Base-by-base conservation (phyloP, 495 filamentous ascomycete genomes). In the Ascodesmis nigricans region DNA sequence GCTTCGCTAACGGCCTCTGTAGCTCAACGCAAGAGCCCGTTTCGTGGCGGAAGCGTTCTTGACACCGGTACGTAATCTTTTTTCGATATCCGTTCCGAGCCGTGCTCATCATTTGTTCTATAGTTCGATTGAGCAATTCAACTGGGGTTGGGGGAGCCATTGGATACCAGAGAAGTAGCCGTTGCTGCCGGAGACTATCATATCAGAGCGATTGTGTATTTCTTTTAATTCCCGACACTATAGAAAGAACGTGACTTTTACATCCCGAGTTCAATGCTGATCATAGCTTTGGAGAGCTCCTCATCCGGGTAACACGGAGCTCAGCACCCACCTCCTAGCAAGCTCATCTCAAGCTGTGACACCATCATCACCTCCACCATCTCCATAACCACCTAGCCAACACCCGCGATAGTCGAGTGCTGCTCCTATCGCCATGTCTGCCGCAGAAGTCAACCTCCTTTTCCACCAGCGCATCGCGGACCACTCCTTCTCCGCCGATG, bases 1-100 rank as follows among this genome's bases (percentile, higher is more conserved):
- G 34, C 4, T 3, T 13, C 19, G 29, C 16, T 23, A 1, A 38
- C 3, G 17, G 0, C 3, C 2, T 1, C 10, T 1, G 21, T 9
- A 95, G 84, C 62, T 99, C 54, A 95, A 99, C 57, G 82, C 87
- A 31, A 70, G 90, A 58, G 87, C 87, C 58, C 74, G 87, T 58
- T 99, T 95, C 48, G 90, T 99, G 19, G 87, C 87, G 16, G 87
- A 95, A 55, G 91, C 90, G 21, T 99, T 95, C 62, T 57, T 95
- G 53, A 92, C 83, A 50, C 87, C 87, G n/a, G 46, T 49, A 48
- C 21, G 36, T 10, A 8, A 19, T 30, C 16, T 16, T 18, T n/a
- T 11, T 24, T 18, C 5, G n/a, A n/a, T n/a, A n/a, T n/a, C n/a
- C n/a, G n/a, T n/a, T n/a, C n/a, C n/a, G n/a, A n/a, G n/a, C n/a